Base-by-base conservation (phyloP, 2,329 filamentous ascomycete species). In the Microdochium paspali region DNA sequence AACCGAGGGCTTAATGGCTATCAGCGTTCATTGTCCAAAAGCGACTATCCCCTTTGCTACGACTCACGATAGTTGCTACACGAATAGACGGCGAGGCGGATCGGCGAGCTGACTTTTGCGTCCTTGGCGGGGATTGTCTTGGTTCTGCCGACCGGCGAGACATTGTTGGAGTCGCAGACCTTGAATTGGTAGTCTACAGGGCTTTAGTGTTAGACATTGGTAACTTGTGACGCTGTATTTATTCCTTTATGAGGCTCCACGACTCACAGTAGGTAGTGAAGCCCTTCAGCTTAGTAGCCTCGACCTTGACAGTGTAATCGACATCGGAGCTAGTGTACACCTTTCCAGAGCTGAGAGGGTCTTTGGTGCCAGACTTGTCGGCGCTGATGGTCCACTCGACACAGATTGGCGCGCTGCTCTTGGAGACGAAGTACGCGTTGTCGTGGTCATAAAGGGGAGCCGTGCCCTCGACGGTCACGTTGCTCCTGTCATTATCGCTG, bases 291-390 rank as follows among this genome's bases (percentile, higher is more conserved):
- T 75, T 73, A 44, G 65, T 73, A 1, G 84, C 84, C 61, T 88
- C 84, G 13, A 87, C 76, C 70, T 87, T 87, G 53, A 87, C 70
- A 0, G 84, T 89, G 58, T 82, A 89, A 58, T 89, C 85, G 39
- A 89, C 76, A 56, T 89, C 85, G 0, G 79, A 84, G 45, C 75
- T 84, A 0, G 85, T 89, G 58, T 80, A 87, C 0, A 73, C 82
- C 20, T 66, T 77, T 3, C 84, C 85, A 1, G 67, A 68, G 48
- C 75, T 70, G 2, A 77, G 76, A 4, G 78, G 26, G 26, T 28
- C 63, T 4, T 54, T 47, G 1, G 57, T 50, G n/a, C 62, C 47
- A n/a, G 66, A 61, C 45, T 70, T 59, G 54, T 74, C 73, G 20
- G 67, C 66, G 20, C 73, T 69, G 20, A 87, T 76, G 50, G 76